Percentiles rank a stretch among this genome's conserved stretches.
Evolutionary conservation across 1,284 basidiomycete species (phyloP).

Genomic region (Irpex sp.): DNA sequence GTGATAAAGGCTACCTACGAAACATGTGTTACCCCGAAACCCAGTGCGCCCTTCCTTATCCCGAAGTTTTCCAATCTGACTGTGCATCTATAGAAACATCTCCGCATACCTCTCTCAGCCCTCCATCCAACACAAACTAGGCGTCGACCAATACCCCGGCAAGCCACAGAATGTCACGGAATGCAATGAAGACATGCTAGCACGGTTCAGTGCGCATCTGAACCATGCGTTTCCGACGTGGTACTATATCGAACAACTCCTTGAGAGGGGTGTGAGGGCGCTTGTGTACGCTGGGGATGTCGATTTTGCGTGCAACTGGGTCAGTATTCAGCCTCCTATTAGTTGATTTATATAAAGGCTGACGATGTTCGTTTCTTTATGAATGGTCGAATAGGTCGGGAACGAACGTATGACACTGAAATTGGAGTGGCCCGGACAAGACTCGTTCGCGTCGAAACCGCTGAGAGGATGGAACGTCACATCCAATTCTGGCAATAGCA

Average conservation of each 20-base stretch:
- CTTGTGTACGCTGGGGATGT: slow-evolving; percentile 72
- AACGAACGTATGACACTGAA: slow-evolving; percentile 60
- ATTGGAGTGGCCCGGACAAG: slow-evolving; percentile 59
- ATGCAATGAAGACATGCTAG: slow-evolving; percentile 39
- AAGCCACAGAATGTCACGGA: slow-evolving; percentile 38
- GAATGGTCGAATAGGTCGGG: slow-evolving; percentile 26
- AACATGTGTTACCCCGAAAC: neutral
- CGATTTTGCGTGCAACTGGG: slow-evolving; percentile 75
- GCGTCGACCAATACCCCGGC: neutral
- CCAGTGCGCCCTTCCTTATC: neutral
- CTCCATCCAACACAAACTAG: neutral
- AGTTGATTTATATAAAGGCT: neutral
- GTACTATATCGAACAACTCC: slow-evolving; percentile 61
- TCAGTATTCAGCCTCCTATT: slow-evolving; percentile 20
- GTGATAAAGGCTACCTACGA: neutral
- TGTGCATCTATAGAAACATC: neutral
- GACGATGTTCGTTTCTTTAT: neutral
- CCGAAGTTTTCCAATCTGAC: neutral
- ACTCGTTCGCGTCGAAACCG: slow-evolving; percentile 39
- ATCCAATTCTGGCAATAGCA: slow-evolving; percentile 23
- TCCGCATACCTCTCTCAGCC: neutral
- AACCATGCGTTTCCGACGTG: slow-evolving; percentile 40
- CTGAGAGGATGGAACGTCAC: slow-evolving; percentile 51
- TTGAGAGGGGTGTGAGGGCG: slow-evolving; percentile 68
- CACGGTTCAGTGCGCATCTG: slow-evolving; percentile 31